These are phyloP conservation scores for Hymenochaete sp. DNA, from an alignment of 1,284 basidiomycete species.

Conservation along the genomic window DNA sequence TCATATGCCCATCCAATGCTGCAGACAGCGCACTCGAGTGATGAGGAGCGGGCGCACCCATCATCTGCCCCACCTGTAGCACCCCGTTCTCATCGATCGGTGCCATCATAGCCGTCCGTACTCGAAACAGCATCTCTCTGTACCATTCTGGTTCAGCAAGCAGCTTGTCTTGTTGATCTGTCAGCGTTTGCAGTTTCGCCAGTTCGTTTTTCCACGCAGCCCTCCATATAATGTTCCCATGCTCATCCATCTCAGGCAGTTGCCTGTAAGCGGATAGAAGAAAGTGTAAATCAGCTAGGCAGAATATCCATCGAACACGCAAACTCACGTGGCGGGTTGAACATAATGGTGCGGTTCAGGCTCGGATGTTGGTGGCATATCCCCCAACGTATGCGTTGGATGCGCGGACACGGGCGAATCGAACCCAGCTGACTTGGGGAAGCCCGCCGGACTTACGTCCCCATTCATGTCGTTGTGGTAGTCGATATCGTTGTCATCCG, in stretches of 20 bases:
- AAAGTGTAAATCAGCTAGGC: conserved; percentile 19
- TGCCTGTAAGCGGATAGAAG: conserved; percentile 29
- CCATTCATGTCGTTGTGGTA: no score
- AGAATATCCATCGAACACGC: no score
- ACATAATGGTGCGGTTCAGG: conserved; percentile 2
- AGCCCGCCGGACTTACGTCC: no score
- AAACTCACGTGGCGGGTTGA: conserved; percentile 5
- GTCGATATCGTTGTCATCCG: conserved; percentile 37
- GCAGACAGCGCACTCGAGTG: no score
- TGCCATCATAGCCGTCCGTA: conserved; percentile 60
- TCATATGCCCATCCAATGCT: no score
- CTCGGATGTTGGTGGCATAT: conserved; percentile 1
- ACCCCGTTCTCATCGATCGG: conserved; percentile 19
- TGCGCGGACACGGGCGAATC: no score
- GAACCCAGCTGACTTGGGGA: no score
- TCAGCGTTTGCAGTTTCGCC: conserved; percentile 57
- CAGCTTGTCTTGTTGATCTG: conserved; percentile 69
- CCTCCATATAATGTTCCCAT: conserved; percentile 72
- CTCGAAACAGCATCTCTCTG: conserved; percentile 68
- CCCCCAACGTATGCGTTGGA: no score
- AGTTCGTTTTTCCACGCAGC: conserved; percentile 71
- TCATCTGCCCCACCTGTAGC: conserved; percentile 9
- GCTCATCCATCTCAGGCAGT: conserved; percentile 61
- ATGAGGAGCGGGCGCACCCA: conserved; percentile 29
- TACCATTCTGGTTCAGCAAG: conserved; percentile 74